Evolutionary conservation across 805 yeast species (phyloP), one percentile per base, ranked within the genome.

Genomic region (Pichia membranifaciens): DNA sequence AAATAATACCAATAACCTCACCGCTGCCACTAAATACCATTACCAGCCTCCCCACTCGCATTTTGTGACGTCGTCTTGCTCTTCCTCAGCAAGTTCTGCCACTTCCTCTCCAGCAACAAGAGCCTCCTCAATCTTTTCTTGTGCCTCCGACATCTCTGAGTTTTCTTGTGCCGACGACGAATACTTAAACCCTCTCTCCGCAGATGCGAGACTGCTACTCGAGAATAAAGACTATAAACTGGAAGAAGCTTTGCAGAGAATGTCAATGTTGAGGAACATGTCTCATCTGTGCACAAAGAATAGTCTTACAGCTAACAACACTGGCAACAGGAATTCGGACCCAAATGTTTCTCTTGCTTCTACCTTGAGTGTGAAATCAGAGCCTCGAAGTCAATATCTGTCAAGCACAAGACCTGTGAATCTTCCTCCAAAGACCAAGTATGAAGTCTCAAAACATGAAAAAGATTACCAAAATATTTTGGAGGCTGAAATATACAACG

Each of bases 381-480:
- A 21, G 5, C 16, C 4, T 8, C 22, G 9, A 38, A 58, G 52
- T 21, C 16, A 47, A 17, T 57, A 65, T 45, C 52, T 71, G 13
- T 62, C 82, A 0, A 67, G 69, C 21, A 81, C 89, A 0, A 65
- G 91, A 45, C 89, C 86, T 22, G 63, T 73, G 1, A 75, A 79
- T 68, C 63, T 84, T 34, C 90, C 91, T 0, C 87, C 88, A 38
- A 84, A 84, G 59, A 63, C 75, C 22, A 58, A 62, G 16, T 61
- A 64, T 17, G 89, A 84, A 54, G 73, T 75, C 16, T 45, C 61
- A 25, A 76, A 72, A 50, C 90, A 84, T 58, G 67, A 75, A 38
- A 62, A 64, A 38, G 81, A 79, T 55, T 79, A 75, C 48, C 75
- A 78, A 45, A 54, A 59, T 25, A 51, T 79, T 36, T 61, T 79